These are phyloP conservation scores for Xylaria nigripes DNA, from an alignment of 495 filamentous ascomycete species.

Conservation along the genomic window DNA sequence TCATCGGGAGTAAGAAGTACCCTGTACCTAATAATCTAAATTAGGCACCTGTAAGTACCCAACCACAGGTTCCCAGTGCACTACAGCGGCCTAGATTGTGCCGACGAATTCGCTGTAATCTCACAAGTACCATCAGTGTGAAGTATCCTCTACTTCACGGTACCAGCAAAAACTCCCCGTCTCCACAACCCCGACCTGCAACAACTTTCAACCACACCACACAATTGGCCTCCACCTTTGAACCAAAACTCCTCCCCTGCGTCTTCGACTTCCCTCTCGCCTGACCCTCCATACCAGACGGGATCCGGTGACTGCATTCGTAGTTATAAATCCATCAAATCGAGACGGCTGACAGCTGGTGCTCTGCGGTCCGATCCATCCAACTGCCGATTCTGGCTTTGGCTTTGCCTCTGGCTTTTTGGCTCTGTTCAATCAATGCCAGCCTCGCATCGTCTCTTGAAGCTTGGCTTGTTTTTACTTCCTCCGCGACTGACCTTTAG, in stretches of 20 bases:
- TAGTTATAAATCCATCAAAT: neutral
- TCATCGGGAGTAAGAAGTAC: no score
- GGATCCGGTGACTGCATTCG: slow-evolving; percentile 2
- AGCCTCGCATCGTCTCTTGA: slow-evolving; percentile 8
- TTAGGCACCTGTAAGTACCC: no score
- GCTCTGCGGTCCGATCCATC: slow-evolving; percentile 3
- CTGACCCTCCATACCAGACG: slow-evolving; percentile 7
- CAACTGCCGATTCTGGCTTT: slow-evolving; percentile 4
- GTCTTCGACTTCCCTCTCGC: neutral
- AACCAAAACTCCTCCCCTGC: slow-evolving; percentile 5
- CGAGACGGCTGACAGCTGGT: slow-evolving; percentile 3
- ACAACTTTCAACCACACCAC: slow-evolving; percentile 6
- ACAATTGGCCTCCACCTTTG: slow-evolving; percentile 11
- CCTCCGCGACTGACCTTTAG: slow-evolving; percentile 4
- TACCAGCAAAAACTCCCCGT: neutral
- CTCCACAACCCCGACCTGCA: slow-evolving; percentile 5
- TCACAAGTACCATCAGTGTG: no score
- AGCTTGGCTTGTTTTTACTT: slow-evolving; percentile 2
- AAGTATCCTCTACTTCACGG: no score
- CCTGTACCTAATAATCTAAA: no score
- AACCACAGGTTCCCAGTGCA: no score
- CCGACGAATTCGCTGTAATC: no score
- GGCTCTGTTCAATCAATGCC: neutral
- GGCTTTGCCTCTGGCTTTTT: neutral
- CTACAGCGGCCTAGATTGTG: no score